Evolutionary conservation across 768 basidiomycete genomes (phyloP), one percentile per base, ranked within the genome.

Genomic region (Paxillus ammoniavirescens): DNA sequence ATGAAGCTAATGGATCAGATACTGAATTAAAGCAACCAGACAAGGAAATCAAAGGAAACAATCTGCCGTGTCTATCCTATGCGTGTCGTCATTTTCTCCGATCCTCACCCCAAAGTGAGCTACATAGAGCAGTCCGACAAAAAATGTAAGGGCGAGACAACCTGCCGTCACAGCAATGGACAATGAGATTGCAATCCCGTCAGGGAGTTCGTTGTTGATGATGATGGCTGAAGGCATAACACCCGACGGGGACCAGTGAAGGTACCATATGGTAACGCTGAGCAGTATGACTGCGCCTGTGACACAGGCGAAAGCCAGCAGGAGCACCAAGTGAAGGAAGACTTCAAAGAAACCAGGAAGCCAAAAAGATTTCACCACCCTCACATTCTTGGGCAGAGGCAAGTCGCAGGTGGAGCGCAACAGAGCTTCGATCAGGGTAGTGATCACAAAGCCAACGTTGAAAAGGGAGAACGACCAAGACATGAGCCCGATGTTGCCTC

Each of bases 391-490:
- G 9, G 38, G 38, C n/a, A 17, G 38, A 18, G 38, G 38, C 38
- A 40, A 40, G 38, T 17, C 9, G n/a, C n/a, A 17, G n/a, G n/a
- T 40, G n/a, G n/a, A 17, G 4, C 38, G 38, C 38, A 40, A 40
- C 17, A 40, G 38, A n/a, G 38, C 17, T 40, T 40, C n/a, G 9
- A 40, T 17, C n/a, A 40, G 9, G 6, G 38, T 40, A 17, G 38
- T 4, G 7, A 18, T 17, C 38, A 66, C 48, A 33, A 66, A 66
- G 28, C 65, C 65, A 15, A 46, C 46, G 47, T 50, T 56, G 50
- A 66, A 66, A 41, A 66, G 59, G 23, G 64, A 61, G 58, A 66
- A 66, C 17, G 52, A 55, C 53, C 59, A 65, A 47, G 56, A 63
- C 65, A 66, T 61, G 21, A 66, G 61, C 18, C 50, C 59, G 21